Evolutionary conservation across 1,284 basidiomycete species (phyloP), one percentile per base, ranked within the genome.

Genomic region (Fomitopsis palustris): DNA sequence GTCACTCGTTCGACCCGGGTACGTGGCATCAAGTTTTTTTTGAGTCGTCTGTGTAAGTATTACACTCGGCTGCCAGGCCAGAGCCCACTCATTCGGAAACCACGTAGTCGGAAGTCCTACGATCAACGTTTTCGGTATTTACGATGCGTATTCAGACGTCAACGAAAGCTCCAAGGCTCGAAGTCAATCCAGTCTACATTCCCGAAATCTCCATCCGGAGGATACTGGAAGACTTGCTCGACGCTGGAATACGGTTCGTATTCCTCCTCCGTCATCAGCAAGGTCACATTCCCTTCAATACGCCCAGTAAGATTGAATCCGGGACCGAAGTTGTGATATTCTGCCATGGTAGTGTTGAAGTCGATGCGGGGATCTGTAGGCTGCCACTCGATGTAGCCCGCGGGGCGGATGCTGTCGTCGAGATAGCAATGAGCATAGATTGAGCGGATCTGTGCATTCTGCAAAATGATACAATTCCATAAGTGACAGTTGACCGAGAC

Each of bases 1-100:
- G 69, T 71, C 70, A 71, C 65, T 72, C 66, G 70, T 72, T 72
- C 70, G 61, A 71, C 56, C 68, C 70, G 67, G 69, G 69, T 72
- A 72, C 64, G 67, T 67, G 70, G 70, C 70, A 72, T 63, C 23
- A 0, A 47, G 58, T 62, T 60, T 59, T 51, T 31, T n/a, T n/a
- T n/a, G n/a, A n/a, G 41, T 19, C 41, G 8, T 7, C 35, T 42
- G 7, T 16, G 16, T 37, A 16, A 37, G 35, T 7, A 37, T 37
- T 37, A 7, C 16, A 37, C 35, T 37, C 8, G 35, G 7, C 35
- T 37, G n/a, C n/a, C n/a, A n/a, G n/a, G n/a, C n/a, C n/a, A 37
- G 12, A 9, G 12, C 35, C 3, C 3, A 14, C 35, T 14, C 12
- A 37, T 37, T 37, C 35, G 35, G n/a, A n/a, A n/a, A 8, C 8